phyloP scores from a whole-genome alignment of 176 grass and related monocot species.

The Canna indica region DNA sequence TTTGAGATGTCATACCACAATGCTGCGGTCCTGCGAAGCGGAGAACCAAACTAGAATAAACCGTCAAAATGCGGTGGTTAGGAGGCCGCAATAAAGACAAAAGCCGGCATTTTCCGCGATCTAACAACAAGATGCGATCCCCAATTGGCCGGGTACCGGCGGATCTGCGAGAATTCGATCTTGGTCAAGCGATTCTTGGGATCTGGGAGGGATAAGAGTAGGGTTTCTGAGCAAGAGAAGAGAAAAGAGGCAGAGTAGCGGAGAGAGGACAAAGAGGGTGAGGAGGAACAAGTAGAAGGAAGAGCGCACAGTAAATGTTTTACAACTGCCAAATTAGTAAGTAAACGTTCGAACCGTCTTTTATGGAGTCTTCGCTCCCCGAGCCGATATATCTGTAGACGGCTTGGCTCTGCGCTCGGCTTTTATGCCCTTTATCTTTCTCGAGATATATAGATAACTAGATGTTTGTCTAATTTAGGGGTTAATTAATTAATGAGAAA shows the following conservation, averaged over 20 bases:
- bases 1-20: constrained; percentile 9
- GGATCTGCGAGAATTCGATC: background rate
- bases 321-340: constrained; percentile 16
- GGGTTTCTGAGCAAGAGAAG: background rate
- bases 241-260: background rate
- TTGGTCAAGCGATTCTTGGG: background rate
- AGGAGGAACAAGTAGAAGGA: background rate
- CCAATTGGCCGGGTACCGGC: background rate
- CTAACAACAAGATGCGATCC: background rate
- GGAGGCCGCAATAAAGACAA: background rate
- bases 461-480: too few relatives aligned
- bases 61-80: constrained; percentile 5
- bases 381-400: background rate
- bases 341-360: constrained; percentile 7
- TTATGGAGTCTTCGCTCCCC: constrained; percentile 1
- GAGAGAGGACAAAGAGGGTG: background rate
- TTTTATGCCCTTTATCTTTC: too few relatives aligned
- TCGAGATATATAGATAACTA: too few relatives aligned
- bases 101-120: background rate
- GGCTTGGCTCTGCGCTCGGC: background rate
- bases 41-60: background rate
- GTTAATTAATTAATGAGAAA: too few relatives aligned
- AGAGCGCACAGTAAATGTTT: constrained; percentile 8
- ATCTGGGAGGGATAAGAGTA: background rate
- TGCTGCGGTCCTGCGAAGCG: background rate